These are phyloP conservation scores for Friedmanniomyces endolithicus DNA, from an alignment of 495 filamentous ascomycete genomes.

Conservation along the genomic window DNA sequence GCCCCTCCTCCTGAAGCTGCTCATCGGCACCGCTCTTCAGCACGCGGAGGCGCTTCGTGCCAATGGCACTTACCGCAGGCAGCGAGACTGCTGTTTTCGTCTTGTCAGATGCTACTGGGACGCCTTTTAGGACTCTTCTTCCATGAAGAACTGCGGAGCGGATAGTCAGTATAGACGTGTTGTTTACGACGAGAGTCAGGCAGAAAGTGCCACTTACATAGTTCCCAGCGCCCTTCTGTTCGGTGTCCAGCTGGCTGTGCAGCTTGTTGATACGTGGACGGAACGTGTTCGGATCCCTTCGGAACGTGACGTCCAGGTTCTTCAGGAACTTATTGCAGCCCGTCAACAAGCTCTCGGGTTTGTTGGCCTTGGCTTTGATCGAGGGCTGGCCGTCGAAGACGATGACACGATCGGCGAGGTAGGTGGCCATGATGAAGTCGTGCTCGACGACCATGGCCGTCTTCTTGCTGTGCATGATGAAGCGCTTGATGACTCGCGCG, in stretches of 20 bases:
- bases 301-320: conserved; percentile 94
- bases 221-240: conserved; percentile 88
- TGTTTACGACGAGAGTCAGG: background rate
- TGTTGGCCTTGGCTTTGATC: conserved; percentile 73
- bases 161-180: conserved; percentile 1
- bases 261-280: conserved; percentile 96
- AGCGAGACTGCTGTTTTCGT: background rate
- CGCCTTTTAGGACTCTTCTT: conserved; percentile 70
- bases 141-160: conserved; percentile 60
- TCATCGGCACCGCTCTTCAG: conserved; percentile 30
- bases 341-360: conserved; percentile 80
- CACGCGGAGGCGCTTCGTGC: conserved; percentile 25
- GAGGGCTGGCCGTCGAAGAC: conserved; percentile 93
- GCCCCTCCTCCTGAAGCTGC: conserved; percentile 38
- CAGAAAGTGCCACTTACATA: conserved; percentile 48
- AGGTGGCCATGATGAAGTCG: conserved; percentile 99
- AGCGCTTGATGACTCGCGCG: conserved; percentile 93
- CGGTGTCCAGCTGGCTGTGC: conserved; percentile 88
- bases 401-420: conserved; percentile 94
- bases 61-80: background rate
- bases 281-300: conserved; percentile 91
- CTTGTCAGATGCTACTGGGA: conserved; percentile 22
- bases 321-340: conserved; percentile 95
- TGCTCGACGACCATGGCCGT: conserved; percentile 98
- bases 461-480: conserved; percentile 99